Percentiles rank a stretch among this genome's conserved stretches.
Conservation (phyloP, 2,329 filamentous ascomycete genomes). For the Cercospora janseana region DNA sequence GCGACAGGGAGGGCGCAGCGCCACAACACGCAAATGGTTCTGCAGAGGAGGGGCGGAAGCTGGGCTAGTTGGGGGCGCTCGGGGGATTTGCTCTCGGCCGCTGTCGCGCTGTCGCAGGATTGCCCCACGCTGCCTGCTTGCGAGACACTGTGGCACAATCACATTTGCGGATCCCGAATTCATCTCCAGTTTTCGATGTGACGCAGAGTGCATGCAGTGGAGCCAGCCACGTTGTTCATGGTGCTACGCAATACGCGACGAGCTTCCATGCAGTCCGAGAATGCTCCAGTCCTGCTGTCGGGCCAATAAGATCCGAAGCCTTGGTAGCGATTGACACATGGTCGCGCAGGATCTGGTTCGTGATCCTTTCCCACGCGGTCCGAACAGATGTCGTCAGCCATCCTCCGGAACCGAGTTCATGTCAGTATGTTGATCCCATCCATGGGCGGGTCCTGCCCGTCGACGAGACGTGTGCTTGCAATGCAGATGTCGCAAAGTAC, state of each 20-base stretch:
- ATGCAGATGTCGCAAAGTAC: no score
- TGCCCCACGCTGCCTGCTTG: not conserved
- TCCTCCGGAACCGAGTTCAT: slow-evolving; percentile 2
- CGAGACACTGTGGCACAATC: not conserved
- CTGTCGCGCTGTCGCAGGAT: no score
- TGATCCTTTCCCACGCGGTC: slow-evolving; percentile 7
- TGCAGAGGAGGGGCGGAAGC: not conserved
- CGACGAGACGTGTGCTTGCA: no score
- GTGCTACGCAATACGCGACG: not conserved
- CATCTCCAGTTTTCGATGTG: not conserved
- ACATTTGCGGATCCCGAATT: not conserved
- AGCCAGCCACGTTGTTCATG: slow-evolving; percentile 3
- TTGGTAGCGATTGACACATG: slow-evolving; percentile 11
- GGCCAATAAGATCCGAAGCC: not conserved
- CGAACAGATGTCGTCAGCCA: slow-evolving; percentile 9
- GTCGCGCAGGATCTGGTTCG: slow-evolving; percentile 6
- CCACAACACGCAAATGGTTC: not conserved
- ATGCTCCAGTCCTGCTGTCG: not conserved
- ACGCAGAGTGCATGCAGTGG: not conserved
- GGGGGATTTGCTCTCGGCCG: not conserved
- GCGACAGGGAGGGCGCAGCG: not conserved
- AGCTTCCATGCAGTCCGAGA: not conserved
- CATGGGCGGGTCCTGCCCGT: no score
- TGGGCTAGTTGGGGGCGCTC: not conserved
- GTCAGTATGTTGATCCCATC: not conserved